Evolutionary conservation across 2,329 filamentous ascomycete species (phyloP).

Genomic region (Pseudomassariella vexata): DNA sequence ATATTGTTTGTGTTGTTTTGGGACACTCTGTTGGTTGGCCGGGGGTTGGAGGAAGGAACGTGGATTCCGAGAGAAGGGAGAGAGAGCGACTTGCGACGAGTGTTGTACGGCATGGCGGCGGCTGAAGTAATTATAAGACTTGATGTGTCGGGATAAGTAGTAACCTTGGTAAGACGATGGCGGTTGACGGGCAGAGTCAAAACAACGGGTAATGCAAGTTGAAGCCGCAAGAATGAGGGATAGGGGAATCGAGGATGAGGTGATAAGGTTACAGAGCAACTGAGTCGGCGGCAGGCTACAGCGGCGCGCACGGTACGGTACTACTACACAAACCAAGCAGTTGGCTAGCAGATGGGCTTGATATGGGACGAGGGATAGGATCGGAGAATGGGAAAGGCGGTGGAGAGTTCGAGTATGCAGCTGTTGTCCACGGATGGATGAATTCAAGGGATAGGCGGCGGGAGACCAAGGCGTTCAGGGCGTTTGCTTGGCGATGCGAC

Average conservation of each 20-base stretch:
- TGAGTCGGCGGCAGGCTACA: no score
- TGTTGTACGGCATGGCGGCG: conserved; percentile 81
- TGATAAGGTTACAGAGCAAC: conserved; percentile 3
- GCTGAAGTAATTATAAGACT: neutral
- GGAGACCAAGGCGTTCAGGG: neutral
- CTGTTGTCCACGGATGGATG: no score
- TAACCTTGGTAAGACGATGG: conserved; percentile 1
- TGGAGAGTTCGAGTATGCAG: conserved; percentile 1
- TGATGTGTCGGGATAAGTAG: neutral
- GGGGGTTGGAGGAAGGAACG: conserved; percentile 56
- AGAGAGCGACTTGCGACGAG: conserved; percentile 90
- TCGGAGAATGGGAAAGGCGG: conserved; percentile 5
- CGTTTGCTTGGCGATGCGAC: conserved; percentile 3
- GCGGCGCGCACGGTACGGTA: no score
- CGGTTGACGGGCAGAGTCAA: conserved; percentile 1
- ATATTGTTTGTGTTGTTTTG: conserved; percentile 15
- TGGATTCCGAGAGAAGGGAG: conserved; percentile 90
- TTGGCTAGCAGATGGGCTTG: neutral
- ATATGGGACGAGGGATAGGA: no score
- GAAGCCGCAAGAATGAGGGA: neutral
- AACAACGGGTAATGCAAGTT: no score
- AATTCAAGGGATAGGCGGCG: conserved; percentile 2
- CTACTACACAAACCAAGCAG: conserved; percentile 1
- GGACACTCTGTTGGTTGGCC: conserved; percentile 15
- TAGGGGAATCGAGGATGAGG: conserved; percentile 1